A percentile compares a stretch with the other conserved stretches of the same genome.
Evolutionary conservation across 1,139 yeast genomes (phyloP).

Genomic region (Geotrichum klebahnii): DNA sequence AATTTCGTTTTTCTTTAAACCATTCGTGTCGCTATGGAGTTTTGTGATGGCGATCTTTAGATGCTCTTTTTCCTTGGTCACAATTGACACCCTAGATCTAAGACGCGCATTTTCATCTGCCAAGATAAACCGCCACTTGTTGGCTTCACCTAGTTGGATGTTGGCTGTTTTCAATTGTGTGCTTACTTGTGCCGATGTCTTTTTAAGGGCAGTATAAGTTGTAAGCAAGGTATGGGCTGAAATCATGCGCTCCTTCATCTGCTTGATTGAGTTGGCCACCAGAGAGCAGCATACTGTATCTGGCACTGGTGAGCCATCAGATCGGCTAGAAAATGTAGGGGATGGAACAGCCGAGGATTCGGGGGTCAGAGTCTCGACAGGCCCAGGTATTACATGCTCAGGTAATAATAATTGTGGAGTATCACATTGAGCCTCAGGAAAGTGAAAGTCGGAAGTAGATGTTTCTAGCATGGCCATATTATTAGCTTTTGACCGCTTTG

Average conservation of each 20-base stretch:
- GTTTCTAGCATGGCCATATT: too few relatives aligned
- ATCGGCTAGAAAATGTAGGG: too few relatives aligned
- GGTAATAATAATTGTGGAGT: too few relatives aligned
- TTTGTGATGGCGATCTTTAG: slow-evolving; percentile 19
- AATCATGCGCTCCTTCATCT: slow-evolving; percentile 15
- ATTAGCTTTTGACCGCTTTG: not conserved
- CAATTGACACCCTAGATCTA: slow-evolving; percentile 3
- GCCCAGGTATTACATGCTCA: not conserved
- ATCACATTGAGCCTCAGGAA: too few relatives aligned
- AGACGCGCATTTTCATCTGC: slow-evolving; percentile 21
- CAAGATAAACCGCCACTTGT: slow-evolving; percentile 14
- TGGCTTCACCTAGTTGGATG: slow-evolving; percentile 13
- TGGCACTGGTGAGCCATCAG: too few relatives aligned
- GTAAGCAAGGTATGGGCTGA: slow-evolving; percentile 18
- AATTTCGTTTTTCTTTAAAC: slow-evolving; percentile 20
- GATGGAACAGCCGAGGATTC: slow-evolving; percentile 14
- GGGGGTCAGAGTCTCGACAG: slow-evolving; percentile 15
- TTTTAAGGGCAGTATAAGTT: slow-evolving; percentile 17
- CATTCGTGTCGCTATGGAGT: slow-evolving; percentile 21
- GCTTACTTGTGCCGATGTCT: slow-evolving; percentile 3
- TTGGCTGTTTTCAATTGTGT: slow-evolving; percentile 5
- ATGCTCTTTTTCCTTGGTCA: slow-evolving; percentile 19
- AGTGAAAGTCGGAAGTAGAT: slow-evolving; percentile 1
- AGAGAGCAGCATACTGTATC: not conserved
- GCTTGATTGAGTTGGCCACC: slow-evolving; percentile 1